A percentile compares a stretch with the other conserved stretches of the same genome.
phyloP scores from a whole-genome alignment of 1,284 basidiomycete species.

The Ganoderma lucidum region DNA sequence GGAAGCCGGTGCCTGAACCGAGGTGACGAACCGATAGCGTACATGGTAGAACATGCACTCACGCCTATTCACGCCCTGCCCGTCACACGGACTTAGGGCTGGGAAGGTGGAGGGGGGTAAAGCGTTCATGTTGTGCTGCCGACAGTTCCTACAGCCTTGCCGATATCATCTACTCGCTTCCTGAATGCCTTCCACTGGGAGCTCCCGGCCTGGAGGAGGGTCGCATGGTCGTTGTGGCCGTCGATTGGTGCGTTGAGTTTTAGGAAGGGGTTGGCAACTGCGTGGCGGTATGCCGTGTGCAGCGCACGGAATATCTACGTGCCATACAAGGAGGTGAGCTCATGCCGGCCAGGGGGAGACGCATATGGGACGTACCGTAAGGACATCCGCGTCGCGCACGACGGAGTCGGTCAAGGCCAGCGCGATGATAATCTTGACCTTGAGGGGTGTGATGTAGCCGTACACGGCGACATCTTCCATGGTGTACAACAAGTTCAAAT shows the following conservation, averaged over 20 bases:
- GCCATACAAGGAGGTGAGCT: neutral
- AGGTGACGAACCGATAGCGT: slow-evolving; percentile 34
- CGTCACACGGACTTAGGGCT: neutral
- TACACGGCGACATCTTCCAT: slow-evolving; percentile 87
- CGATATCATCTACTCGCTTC: slow-evolving; percentile 75
- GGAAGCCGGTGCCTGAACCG: slow-evolving; percentile 36
- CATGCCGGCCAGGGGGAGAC: neutral
- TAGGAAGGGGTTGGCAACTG: slow-evolving; percentile 82
- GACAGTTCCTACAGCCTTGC: slow-evolving; percentile 57
- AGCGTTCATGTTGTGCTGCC: slow-evolving; percentile 19
- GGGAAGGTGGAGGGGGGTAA: slow-evolving; percentile 12
- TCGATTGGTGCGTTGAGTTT: slow-evolving; percentile 61
- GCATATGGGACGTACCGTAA: slow-evolving; percentile 55
- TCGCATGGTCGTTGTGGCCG: slow-evolving; percentile 56
- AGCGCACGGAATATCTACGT: slow-evolving; percentile 79
- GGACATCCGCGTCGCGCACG: slow-evolving; percentile 78
- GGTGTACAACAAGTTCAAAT: slow-evolving; percentile 78
- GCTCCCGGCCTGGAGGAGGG: slow-evolving; percentile 64
- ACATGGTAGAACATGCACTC: neutral
- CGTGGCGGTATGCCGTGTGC: slow-evolving; percentile 81
- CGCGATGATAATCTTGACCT: slow-evolving; percentile 81
- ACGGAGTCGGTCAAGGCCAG: slow-evolving; percentile 79
- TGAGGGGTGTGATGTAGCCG: slow-evolving; percentile 83
- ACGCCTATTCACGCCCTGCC: neutral
- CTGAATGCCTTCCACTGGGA: slow-evolving; percentile 75